These are phyloP conservation scores for Xylariales sp. DNA, from an alignment of 2,329 filamentous ascomycete species.

Conservation along the genomic window DNA sequence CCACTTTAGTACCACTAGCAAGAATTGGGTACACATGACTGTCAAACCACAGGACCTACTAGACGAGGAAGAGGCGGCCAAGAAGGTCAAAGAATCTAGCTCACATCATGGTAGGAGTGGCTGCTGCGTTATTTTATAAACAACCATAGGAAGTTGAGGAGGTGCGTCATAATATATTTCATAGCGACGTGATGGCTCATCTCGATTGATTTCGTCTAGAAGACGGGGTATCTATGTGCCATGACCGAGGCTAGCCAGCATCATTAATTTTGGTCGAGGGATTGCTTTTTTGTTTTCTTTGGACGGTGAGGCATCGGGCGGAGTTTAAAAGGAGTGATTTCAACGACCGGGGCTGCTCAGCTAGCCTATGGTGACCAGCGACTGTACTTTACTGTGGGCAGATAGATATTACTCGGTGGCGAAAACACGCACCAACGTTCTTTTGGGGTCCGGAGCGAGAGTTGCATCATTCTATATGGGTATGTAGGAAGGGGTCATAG, in stretches of 20 bases:
- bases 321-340: slow-evolving; percentile 39
- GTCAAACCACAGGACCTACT: slow-evolving; percentile 79
- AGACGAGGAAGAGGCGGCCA: slow-evolving; percentile 75
- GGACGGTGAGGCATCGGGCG: slow-evolving; percentile 38
- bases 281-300: slow-evolving; percentile 10
- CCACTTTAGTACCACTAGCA: slow-evolving; percentile 69
- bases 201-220: slow-evolving; percentile 14
- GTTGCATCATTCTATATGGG: background rate
- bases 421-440: slow-evolving; percentile 21
- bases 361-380: slow-evolving; percentile 29
- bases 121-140: slow-evolving; percentile 52
- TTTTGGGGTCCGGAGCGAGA: background rate
- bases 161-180: slow-evolving; percentile 14
- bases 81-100: slow-evolving; percentile 62
- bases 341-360: slow-evolving; percentile 25
- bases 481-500: background rate
- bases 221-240: slow-evolving; percentile 14
- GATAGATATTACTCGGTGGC: slow-evolving; percentile 34
- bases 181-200: slow-evolving; percentile 17
- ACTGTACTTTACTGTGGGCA: slow-evolving; percentile 37
- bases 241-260: slow-evolving; percentile 22
- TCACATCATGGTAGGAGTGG: slow-evolving; percentile 46
- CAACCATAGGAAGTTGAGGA: background rate
- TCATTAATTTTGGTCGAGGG: slow-evolving; percentile 23
- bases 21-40: slow-evolving; percentile 83